Percentiles rank a stretch among this genome's conserved stretches.
Evolutionary conservation across 106 monocot genomes (phyloP).

Genomic region (Xerophyta viscosa): DNA sequence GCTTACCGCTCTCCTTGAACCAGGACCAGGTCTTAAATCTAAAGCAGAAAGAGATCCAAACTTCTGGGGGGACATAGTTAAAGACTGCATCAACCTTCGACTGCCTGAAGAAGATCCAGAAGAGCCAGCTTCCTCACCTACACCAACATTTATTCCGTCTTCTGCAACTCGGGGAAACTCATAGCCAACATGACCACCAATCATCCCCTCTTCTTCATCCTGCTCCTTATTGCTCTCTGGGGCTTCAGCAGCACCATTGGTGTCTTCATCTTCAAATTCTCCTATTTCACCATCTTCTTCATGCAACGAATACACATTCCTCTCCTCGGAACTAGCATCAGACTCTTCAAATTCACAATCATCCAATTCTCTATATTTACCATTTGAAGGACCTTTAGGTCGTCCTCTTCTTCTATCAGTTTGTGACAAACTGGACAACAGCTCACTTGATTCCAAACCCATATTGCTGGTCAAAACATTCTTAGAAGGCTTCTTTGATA

Average conservation of each 20-base stretch:
- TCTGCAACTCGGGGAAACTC: slow-evolving; percentile 30
- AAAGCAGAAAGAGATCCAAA: slow-evolving; percentile 91
- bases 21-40: slow-evolving; percentile 53
- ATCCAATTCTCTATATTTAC: slow-evolving; percentile 59
- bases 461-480: slow-evolving; percentile 37
- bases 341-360: slow-evolving; percentile 64
- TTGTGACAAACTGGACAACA: slow-evolving; percentile 21
- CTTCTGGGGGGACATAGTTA: slow-evolving; percentile 59
- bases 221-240: slow-evolving; percentile 33
- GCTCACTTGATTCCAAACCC: slow-evolving; percentile 28
- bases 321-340: slow-evolving; percentile 55
- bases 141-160: slow-evolving; percentile 13
- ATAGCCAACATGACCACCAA: slow-evolving; percentile 37
- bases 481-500: slow-evolving; percentile 83
- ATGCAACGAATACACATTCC: slow-evolving; percentile 28
- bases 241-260: slow-evolving; percentile 29
- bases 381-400: slow-evolving; percentile 13
- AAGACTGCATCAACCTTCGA: slow-evolving; percentile 35
- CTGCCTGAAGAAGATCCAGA: slow-evolving; percentile 79
- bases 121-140: slow-evolving; percentile 65
- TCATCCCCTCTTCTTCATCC: slow-evolving; percentile 38
- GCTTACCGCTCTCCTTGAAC: slow-evolving; percentile 44
- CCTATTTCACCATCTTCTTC: slow-evolving; percentile 60
- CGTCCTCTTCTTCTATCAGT: slow-evolving; percentile 54
- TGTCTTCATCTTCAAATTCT: slow-evolving; percentile 62